Conservation (phyloP, 768 basidiomycete species). For the Leccinum disarticulatum region DNA sequence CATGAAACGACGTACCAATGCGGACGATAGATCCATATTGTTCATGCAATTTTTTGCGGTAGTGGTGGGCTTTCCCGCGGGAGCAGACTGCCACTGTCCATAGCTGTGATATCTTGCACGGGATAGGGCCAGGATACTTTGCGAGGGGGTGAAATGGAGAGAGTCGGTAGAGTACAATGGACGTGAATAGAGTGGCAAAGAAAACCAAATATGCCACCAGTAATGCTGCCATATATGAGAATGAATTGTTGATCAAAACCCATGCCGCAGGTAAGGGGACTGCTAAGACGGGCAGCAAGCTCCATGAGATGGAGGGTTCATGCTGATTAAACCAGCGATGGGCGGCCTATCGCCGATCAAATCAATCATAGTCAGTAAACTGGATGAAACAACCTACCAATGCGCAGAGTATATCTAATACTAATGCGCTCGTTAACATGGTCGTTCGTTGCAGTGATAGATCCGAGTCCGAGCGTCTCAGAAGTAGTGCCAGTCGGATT, state of each 20-base stretch:
- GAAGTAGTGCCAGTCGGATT: neutral
- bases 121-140: constrained; percentile 36
- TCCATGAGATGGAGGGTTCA: constrained; percentile 19
- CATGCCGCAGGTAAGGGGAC: constrained; percentile 16
- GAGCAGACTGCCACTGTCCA: constrained; percentile 22
- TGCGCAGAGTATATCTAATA: constrained; percentile 18
- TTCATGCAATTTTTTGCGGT: constrained; percentile 26
- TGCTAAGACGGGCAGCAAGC: constrained; percentile 9
- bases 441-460: constrained; percentile 8
- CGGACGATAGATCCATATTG: constrained; percentile 35
- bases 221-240: constrained; percentile 8
- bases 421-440: neutral
- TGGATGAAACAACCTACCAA: constrained; percentile 11
- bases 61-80: constrained; percentile 20
- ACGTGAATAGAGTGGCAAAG: constrained; percentile 22
- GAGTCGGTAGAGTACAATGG: constrained; percentile 37
- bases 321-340: constrained; percentile 20
- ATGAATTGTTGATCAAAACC: constrained; percentile 8
- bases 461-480: neutral
- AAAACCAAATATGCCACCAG: constrained; percentile 18
- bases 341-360: constrained; percentile 4
- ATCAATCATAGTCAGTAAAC: neutral
- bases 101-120: constrained; percentile 33
- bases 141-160: constrained; percentile 41
- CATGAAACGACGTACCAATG: constrained; percentile 24